phyloP scores from a whole-genome alignment of 768 basidiomycete genomes.

The Leucogyrophana mollusca region DNA sequence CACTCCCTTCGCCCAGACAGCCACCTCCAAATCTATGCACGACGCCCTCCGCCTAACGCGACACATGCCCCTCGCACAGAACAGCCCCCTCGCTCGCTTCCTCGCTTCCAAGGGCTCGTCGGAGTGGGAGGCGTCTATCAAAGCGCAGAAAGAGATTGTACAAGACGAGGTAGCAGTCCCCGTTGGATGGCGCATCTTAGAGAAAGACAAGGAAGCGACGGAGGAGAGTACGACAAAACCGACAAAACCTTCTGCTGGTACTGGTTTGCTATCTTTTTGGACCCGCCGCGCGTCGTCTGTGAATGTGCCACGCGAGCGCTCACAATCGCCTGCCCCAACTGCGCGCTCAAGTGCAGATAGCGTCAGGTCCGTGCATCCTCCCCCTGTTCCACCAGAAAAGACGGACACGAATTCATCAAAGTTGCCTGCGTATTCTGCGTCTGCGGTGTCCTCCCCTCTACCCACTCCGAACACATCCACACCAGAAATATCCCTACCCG shows the following conservation, averaged over 20 bases:
- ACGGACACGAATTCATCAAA: slow-evolving; percentile 17
- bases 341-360: slow-evolving; percentile 31
- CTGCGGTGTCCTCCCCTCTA: slow-evolving; percentile 10
- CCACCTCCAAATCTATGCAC: slow-evolving; percentile 55
- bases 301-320: slow-evolving; percentile 16
- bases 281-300: slow-evolving; percentile 39
- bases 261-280: slow-evolving; percentile 75
- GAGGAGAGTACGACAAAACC: slow-evolving; percentile 43
- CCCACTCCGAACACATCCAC: slow-evolving; percentile 4
- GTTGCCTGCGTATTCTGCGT: slow-evolving; percentile 2
- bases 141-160: slow-evolving; percentile 44
- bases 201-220: slow-evolving; percentile 42
- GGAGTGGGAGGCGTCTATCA: slow-evolving; percentile 73
- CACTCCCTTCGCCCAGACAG: slow-evolving; percentile 52
- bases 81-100: slow-evolving; percentile 70
- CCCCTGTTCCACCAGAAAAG: slow-evolving; percentile 6
- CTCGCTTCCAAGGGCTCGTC: slow-evolving; percentile 69
- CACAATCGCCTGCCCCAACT: slow-evolving; percentile 17
- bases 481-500: neutral
- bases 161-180: slow-evolving; percentile 55
- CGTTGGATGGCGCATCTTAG: slow-evolving; percentile 71
- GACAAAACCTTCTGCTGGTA: slow-evolving; percentile 36
- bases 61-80: slow-evolving; percentile 48
- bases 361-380: slow-evolving; percentile 10
- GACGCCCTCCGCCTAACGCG: slow-evolving; percentile 66